phyloP scores from a whole-genome alignment of 2,329 filamentous ascomycete species.

The Cylindrodendrum hubeiense region DNA sequence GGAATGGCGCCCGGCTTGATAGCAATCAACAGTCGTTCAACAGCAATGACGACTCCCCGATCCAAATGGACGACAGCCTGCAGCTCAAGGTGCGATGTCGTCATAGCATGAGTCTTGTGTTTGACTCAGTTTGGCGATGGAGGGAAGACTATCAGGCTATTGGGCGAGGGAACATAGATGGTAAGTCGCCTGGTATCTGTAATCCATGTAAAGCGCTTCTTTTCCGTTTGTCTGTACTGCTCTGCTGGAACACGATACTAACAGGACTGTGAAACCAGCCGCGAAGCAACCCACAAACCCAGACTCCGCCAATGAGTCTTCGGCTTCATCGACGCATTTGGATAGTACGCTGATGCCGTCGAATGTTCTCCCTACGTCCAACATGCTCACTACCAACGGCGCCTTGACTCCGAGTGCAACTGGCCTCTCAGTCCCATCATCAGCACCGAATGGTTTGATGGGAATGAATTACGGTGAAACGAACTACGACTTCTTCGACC shows the following conservation, averaged over 20 bases:
- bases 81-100: conserved; percentile 86
- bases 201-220: conserved; percentile 43
- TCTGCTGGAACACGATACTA: conserved; percentile 33
- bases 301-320: conserved; percentile 81
- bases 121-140: conserved; percentile 89
- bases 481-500: conserved; percentile 91
- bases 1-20: conserved; percentile 76
- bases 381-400: conserved; percentile 62
- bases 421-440: conserved; percentile 55
- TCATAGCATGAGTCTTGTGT: conserved; percentile 88
- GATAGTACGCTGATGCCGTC: conserved; percentile 69
- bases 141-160: conserved; percentile 81
- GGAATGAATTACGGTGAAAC: conserved; percentile 72
- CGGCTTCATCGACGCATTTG: conserved; percentile 74
- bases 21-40: conserved; percentile 60
- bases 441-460: conserved; percentile 61
- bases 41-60: conserved; percentile 62
- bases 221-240: conserved; percentile 29
- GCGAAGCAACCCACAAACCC: conserved; percentile 90
- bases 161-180: conserved; percentile 77
- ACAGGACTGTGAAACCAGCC: conserved; percentile 56
- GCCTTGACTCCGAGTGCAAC: conserved; percentile 64
- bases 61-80: conserved; percentile 75
- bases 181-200: conserved; percentile 60
- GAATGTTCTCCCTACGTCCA: conserved; percentile 55